phyloP scores from a whole-genome alignment of 345 rosid genomes.

The Brassica incana region DNA sequence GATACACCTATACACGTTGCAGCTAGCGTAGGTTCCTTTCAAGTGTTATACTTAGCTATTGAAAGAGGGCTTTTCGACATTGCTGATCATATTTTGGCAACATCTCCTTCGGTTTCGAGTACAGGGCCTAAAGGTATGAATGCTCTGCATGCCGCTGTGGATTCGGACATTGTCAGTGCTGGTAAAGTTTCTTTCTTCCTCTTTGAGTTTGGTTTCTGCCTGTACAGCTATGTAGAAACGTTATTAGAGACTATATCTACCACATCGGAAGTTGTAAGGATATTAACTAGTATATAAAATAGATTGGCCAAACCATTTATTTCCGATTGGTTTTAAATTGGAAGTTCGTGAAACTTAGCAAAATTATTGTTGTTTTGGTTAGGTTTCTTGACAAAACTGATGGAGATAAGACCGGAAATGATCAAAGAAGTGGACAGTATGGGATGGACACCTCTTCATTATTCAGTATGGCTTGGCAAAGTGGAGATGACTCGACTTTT shows the following conservation, averaged over 20 bases:
- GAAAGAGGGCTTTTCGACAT: conserved; percentile 26
- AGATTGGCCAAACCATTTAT: too few species aligned
- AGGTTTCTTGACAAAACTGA: conserved; percentile 14
- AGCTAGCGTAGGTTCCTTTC: conserved; percentile 37
- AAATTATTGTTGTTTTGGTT: background rate
- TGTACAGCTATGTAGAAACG: background rate
- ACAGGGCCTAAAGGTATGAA: conserved; percentile 27
- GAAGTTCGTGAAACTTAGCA: background rate
- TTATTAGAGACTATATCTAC: background rate
- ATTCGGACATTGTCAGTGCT: background rate
- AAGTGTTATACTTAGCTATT: conserved; percentile 33
- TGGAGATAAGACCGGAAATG: conserved; percentile 24
- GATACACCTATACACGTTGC: conserved; percentile 48
- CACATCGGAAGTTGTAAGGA: too few species aligned
- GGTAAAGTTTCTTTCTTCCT: background rate
- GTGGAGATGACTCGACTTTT: conserved; percentile 7
- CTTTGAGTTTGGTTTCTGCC: background rate
- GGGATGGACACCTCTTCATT: conserved; percentile 35
- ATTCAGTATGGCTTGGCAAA: conserved; percentile 27
- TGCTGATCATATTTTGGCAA: conserved; percentile 22
- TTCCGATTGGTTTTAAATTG: background rate
- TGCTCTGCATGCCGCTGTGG: conserved; percentile 29
- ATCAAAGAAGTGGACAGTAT: conserved; percentile 19
- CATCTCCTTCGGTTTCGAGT: background rate
- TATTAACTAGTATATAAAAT: too few species aligned